Evolutionary conservation across 768 basidiomycete genomes (phyloP), one percentile per base, ranked within the genome.

Genomic region (Rhodocollybia butyracea): DNA sequence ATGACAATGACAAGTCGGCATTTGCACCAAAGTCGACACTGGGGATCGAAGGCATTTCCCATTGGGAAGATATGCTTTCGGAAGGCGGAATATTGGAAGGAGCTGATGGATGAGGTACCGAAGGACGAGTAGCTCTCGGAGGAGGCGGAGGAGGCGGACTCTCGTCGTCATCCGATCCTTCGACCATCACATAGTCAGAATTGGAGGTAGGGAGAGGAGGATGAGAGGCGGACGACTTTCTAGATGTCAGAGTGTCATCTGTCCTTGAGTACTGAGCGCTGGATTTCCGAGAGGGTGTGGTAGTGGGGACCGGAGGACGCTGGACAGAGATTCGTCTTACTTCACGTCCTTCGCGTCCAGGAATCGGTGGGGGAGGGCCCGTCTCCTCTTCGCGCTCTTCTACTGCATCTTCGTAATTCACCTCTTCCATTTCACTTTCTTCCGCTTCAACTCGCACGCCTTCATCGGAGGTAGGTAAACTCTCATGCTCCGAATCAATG

Each of bases 341-440:
- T n/a, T n/a, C n/a, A n/a, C n/a, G n/a, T n/a, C 66, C 67, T 13
- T 60, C 67, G 24, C 84, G 79, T 26, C 76, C 70, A 15, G 86
- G 84, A 27, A 84, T 71, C 8, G 83, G 80, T 22, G 85, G 83
- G 0, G 82, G 77, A 3, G 69, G n/a, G n/a, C n/a, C n/a, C n/a
- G n/a, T n/a, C n/a, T n/a, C 80, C 50, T 77, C 75, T 32, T 71
- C 76, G 52, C 80, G 75, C 48, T 70, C 69, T 54, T 80, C 76
- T 50, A 70, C 68, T 8, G 73, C 78, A 58, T 86, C 84, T 32
- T 83, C 81, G 56, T 84, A 75, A 8, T 69, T 73, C 8, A 86
- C 80, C 59, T 89, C 86, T 60, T 89, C 88, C 13, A 83, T 72
- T 63, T 89, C 86, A 58, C 85, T 88, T 61, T 89, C 87, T 62